These are phyloP conservation scores for Solanum tacnaense DNA, from an alignment of 257 asterid species.

Conservation along the genomic window DNA sequence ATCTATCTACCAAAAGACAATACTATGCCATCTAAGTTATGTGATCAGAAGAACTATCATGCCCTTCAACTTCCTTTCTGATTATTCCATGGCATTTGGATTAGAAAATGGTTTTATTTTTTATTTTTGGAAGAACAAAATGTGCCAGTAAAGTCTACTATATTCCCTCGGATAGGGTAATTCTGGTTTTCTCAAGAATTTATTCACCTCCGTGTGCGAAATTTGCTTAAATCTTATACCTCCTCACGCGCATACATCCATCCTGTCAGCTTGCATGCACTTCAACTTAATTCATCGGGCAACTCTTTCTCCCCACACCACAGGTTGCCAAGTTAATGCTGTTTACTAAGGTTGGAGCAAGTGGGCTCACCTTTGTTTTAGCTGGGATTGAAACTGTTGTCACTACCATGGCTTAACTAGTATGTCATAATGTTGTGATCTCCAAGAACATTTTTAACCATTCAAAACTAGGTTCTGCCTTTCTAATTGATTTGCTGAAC, in stretches of 20 bases:
- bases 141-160: not conserved
- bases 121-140: not conserved
- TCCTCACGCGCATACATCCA: not conserved
- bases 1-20: not conserved
- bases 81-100: not conserved
- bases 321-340: not conserved
- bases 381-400: not conserved
- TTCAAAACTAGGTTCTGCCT: not conserved
- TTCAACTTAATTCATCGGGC: not conserved
- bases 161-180: not conserved
- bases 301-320: not conserved
- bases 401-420: not conserved
- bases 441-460: not conserved
- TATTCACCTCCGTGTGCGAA: not conserved
- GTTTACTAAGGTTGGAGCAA: not conserved
- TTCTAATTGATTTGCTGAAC: not conserved
- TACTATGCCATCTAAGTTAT: not conserved
- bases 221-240: not conserved
- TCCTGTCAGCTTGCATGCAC: not conserved
- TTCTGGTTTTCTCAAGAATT: not conserved
- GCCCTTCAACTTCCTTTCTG: not conserved
- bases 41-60: not conserved
- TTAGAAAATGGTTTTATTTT: not conserved
- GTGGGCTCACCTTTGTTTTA: not conserved
- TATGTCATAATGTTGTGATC: not conserved